Percentiles rank a stretch among this genome's conserved stretches.
These are phyloP conservation scores for Verticillium tricorpus DNA, from an alignment of 2,329 filamentous ascomycete species.

Conservation along the genomic window DNA sequence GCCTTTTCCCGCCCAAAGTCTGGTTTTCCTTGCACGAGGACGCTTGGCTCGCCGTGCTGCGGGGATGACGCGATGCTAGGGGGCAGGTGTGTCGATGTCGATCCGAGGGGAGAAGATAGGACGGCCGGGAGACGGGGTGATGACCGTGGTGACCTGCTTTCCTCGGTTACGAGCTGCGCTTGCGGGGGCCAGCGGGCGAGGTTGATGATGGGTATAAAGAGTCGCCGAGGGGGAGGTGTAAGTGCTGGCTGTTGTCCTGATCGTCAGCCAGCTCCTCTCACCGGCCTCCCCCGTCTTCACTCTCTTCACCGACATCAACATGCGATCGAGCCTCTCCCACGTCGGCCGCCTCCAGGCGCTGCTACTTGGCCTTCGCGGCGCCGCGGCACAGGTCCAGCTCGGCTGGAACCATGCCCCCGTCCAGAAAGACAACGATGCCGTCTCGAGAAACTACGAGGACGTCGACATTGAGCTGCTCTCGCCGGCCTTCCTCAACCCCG, in stretches of 20 bases:
- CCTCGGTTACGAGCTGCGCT: background rate
- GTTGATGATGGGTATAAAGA: background rate
- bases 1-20: background rate
- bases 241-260: background rate
- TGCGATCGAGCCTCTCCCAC: background rate
- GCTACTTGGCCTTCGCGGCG: conserved; percentile 1
- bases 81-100: background rate
- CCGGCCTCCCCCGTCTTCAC: background rate
- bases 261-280: background rate
- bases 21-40: background rate
- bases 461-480: conserved; percentile 21
- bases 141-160: background rate
- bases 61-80: background rate
- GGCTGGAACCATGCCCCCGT: conserved; percentile 20
- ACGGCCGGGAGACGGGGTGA: background rate
- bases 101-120: background rate
- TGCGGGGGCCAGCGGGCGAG: background rate
- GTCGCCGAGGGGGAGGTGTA: background rate
- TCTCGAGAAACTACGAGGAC: conserved; percentile 23
- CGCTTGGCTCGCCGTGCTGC: background rate
- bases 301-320: background rate
- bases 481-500: conserved; percentile 20
- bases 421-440: conserved; percentile 19
- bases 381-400: conserved; percentile 12
- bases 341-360: background rate